Evolutionary conservation across 306 rosid genomes (phyloP), one percentile per base, ranked within the genome.

Genomic region (Dalbergia cultrata): DNA sequence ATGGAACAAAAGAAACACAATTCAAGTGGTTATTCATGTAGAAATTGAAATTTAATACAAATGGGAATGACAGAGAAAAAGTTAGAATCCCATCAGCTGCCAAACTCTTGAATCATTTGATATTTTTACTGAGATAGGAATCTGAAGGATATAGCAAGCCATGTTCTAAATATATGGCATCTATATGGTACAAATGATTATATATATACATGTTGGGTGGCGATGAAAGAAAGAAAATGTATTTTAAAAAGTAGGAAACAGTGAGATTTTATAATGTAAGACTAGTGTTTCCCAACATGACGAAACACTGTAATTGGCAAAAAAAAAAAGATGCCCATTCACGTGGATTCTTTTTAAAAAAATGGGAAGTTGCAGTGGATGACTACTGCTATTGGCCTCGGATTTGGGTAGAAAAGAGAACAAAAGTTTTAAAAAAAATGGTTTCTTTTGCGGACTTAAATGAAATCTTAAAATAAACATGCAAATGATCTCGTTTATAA

Each of bases 31-130:
- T 37, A 26, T 77, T 59, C 69, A 33, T 72, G 49, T 21, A 50
- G 18, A 50, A 19, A 13, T 56, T 76, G 80, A 39, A 65, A 72
- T 53, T 77, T 73, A 13, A 61, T 75, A 61, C 33, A 69, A 43
- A 45, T 73, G 75, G 82, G 74, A 65, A 76, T 79, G 76, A 31
- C 83, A 78, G 69, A 74, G 61, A 62, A 75, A 85, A 90, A 62
- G 71, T 78, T 13, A 45, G 63, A 70, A 75, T 76, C 70, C 80
- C 66, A 80, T 80, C 80, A 81, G 65, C 45, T 77, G 77, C 89
- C 85, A 76, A 71, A 43, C 45, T 68, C 80, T 65, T 67, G 89
- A 86, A 88, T 78, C 86, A 80, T 41, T 60, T 74, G 74, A 35
- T 50, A 26, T 77, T 67, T 61, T 66, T 71, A 67, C 56, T 57